A percentile compares a stretch with the other conserved stretches of the same genome.
These are phyloP conservation scores for Ustilago cynodontis DNA, from an alignment of 1,284 basidiomycete species.

Conservation along the genomic window DNA sequence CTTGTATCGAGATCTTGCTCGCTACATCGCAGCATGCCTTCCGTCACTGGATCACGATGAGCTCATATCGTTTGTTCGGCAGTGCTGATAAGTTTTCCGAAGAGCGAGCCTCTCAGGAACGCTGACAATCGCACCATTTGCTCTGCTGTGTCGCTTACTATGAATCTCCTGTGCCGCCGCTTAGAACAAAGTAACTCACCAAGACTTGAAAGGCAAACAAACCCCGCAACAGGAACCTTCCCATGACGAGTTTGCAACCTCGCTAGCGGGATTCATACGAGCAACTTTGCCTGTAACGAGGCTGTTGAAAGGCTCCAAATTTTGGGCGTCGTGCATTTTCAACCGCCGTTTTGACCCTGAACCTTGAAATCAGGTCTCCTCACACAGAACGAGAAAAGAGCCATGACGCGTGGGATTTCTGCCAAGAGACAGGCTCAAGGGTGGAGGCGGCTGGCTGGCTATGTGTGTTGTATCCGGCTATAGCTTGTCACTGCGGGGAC, in stretches of 20 bases:
- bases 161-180: background rate
- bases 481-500: background rate
- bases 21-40: too few relatives aligned
- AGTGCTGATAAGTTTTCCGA: too few relatives aligned
- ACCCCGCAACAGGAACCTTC: background rate
- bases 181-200: too few relatives aligned
- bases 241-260: background rate
- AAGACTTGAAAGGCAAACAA: slow-evolving; percentile 1
- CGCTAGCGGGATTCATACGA: slow-evolving; percentile 3
- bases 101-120: too few relatives aligned
- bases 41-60: too few relatives aligned
- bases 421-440: background rate
- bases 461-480: background rate
- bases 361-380: background rate
- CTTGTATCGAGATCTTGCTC: too few relatives aligned
- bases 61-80: too few relatives aligned
- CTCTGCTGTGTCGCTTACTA: background rate
- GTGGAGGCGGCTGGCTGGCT: background rate
- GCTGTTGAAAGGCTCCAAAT: slow-evolving; percentile 15
- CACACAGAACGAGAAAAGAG: too few relatives aligned
- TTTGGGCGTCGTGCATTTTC: slow-evolving; percentile 25
- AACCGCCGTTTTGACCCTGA: slow-evolving; percentile 1
- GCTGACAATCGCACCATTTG: too few relatives aligned
- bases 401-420: slow-evolving; percentile 17
- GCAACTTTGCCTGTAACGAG: background rate